Evolutionary conservation across 2,329 filamentous ascomycete genomes (phyloP).

Genomic region (Epichloe typhina): DNA sequence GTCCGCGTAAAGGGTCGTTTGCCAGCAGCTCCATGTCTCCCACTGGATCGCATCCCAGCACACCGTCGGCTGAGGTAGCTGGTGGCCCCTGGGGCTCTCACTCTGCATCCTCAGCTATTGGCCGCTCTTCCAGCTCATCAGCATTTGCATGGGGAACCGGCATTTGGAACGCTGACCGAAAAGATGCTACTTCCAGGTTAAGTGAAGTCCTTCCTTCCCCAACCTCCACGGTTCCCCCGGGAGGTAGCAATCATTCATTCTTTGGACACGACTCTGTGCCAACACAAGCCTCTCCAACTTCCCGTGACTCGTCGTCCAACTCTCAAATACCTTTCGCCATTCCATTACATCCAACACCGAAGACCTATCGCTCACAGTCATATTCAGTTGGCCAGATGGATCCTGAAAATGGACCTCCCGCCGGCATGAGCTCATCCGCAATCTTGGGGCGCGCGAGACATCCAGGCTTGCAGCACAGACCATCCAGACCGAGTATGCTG

Average conservation of each 20-base stretch:
- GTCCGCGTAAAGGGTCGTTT: slow-evolving; percentile 64
- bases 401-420: slow-evolving; percentile 38
- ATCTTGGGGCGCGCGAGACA: slow-evolving; percentile 43
- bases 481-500: slow-evolving; percentile 65
- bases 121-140: slow-evolving; percentile 27
- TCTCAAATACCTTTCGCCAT: slow-evolving; percentile 74
- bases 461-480: slow-evolving; percentile 63
- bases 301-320: slow-evolving; percentile 40
- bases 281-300: slow-evolving; percentile 36
- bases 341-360: slow-evolving; percentile 77
- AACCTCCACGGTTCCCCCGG: slow-evolving; percentile 46
- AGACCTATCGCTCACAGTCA: slow-evolving; percentile 88
- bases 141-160: slow-evolving; percentile 60
- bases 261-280: slow-evolving; percentile 32
- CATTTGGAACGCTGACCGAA: slow-evolving; percentile 73
- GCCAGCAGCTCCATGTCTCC: slow-evolving; percentile 65
- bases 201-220: slow-evolving; percentile 65
- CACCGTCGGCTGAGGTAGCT: slow-evolving; percentile 54
- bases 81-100: slow-evolving; percentile 42
- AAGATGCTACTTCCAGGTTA: slow-evolving; percentile 61
- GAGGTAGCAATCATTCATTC: slow-evolving; percentile 31
- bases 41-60: slow-evolving; percentile 67
- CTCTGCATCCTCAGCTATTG: slow-evolving; percentile 31
- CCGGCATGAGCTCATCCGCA: slow-evolving; percentile 32
- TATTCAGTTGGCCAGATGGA: slow-evolving; percentile 91